Evolutionary conservation across 768 basidiomycete species (phyloP).

Genomic region (Mycena crocata): DNA sequence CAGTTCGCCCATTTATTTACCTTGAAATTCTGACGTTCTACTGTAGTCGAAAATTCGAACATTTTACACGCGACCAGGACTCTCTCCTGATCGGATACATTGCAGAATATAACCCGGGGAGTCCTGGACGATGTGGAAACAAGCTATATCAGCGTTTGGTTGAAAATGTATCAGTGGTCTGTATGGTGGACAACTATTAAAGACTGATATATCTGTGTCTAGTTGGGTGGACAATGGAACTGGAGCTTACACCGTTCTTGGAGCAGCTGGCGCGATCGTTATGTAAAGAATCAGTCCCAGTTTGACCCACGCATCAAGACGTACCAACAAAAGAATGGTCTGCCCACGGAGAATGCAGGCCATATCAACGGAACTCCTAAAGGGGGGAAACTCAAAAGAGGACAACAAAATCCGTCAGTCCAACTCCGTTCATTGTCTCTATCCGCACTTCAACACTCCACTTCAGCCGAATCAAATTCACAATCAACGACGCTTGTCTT

Average conservation of each 20-base stretch:
- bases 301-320: conserved; percentile 58
- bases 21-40: not conserved
- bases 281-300: conserved; percentile 53
- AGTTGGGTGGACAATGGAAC: conserved; percentile 58
- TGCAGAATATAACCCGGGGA: conserved; percentile 57
- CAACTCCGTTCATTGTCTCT: too few species aligned
- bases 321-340: conserved; percentile 50
- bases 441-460: too few species aligned
- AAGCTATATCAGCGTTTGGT: conserved; percentile 55
- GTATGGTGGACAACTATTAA: too few species aligned
- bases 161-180: conserved; percentile 66
- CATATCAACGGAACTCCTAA: conserved; percentile 15
- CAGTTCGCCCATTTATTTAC: not conserved
- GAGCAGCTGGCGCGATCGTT: conserved; percentile 75
- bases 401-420: too few species aligned
- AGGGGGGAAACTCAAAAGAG: too few species aligned
- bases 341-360: conserved; percentile 25
- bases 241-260: conserved; percentile 65
- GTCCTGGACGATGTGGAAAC: conserved; percentile 58
- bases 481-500: conserved; percentile 55
- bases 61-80: conserved; percentile 56
- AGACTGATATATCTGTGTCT: not conserved
- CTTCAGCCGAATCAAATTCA: too few species aligned
- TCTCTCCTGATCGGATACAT: conserved; percentile 56
- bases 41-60: conserved; percentile 27